Evolutionary conservation across 331 rosid species (phyloP), one percentile per base, ranked within the genome.

Genomic region (Malus hybrid): DNA sequence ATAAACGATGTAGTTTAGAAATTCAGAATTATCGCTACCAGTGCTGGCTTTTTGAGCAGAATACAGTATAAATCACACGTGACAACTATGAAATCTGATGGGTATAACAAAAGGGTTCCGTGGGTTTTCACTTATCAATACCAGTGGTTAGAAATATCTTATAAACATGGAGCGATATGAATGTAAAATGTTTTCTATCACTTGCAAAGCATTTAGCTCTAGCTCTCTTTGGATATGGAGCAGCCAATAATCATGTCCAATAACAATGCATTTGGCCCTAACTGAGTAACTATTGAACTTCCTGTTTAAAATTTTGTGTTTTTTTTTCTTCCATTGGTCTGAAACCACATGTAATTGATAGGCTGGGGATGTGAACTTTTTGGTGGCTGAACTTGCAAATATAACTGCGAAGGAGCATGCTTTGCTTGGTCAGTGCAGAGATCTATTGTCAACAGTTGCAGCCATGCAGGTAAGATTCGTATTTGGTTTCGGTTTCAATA

Each of bases 361-460:
- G 91, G 91, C 76, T 70, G 91, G 79, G 54, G 79, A 83, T 62
- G 81, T 81, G 71, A 85, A 81, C 78, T 85, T 85, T 31, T 70
- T 68, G 79, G 91, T 79, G 57, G 73, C 64, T 55, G 88, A 87
- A 76, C 83, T 87, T 76, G 78, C 87, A 20, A 82, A 73, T 50
- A 39, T 76, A 34, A 85, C 76, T 34, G 83, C 80, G 9, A 72
- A 81, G 78, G 91, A 87, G 88, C 91, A 73, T 44, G 84, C 80
- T 70, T 62, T 83, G 81, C 91, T 87, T 69, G 81, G 83, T 42
- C 83, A 85, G 28, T 76, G 89, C 89, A 82, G 82, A 33, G 81
- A 80, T 76, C 70, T 85, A 14, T 71, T 84, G 74, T 87, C 91
- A 50, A 78, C 84, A 65, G 79, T 82, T 42, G 81, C 88, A 65